These are phyloP conservation scores for Rhizophagus sp. DNA, from an alignment of 192 early-diverging fungal species.

Conservation along the genomic window DNA sequence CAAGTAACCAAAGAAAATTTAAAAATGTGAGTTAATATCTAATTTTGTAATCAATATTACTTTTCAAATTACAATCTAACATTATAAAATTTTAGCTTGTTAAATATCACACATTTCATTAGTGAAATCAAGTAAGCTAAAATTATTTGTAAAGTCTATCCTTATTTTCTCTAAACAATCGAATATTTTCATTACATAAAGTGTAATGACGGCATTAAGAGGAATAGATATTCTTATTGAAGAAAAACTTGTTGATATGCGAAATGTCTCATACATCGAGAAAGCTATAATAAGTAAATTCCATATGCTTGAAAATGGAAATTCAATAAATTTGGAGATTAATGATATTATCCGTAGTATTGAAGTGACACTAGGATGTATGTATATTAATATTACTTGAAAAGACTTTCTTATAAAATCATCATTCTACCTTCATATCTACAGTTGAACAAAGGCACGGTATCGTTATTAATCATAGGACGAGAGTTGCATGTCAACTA, in stretches of 20 bases:
- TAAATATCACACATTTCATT: conserved; percentile 13
- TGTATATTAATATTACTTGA: background rate
- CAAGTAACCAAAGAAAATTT: conserved; percentile 22
- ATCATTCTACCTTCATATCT: background rate
- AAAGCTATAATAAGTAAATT: conserved; percentile 29
- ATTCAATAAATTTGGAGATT: background rate
- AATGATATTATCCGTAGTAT: conserved; percentile 11
- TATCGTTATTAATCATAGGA: conserved; percentile 15
- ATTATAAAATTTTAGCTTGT: conserved; percentile 3
- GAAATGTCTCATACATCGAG: conserved; percentile 23
- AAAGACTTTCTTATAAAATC: background rate
- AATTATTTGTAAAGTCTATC: background rate
- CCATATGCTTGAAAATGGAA: conserved; percentile 23
- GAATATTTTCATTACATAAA: background rate
- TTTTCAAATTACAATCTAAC: no score
- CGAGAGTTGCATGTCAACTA: conserved; percentile 25
- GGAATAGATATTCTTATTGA: conserved; percentile 28
- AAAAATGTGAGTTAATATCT: conserved; percentile 25
- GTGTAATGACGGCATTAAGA: conserved; percentile 4
- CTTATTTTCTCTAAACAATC: background rate
- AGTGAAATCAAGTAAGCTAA: conserved; percentile 19
- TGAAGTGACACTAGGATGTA: conserved; percentile 30
- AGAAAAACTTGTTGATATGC: conserved; percentile 12
- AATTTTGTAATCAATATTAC: background rate
- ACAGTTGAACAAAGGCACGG: conserved; percentile 28